Percentiles rank a stretch among this genome's conserved stretches.
Evolutionary conservation across 2,329 filamentous ascomycete species (phyloP).

Genomic region (Diaporthe citri): DNA sequence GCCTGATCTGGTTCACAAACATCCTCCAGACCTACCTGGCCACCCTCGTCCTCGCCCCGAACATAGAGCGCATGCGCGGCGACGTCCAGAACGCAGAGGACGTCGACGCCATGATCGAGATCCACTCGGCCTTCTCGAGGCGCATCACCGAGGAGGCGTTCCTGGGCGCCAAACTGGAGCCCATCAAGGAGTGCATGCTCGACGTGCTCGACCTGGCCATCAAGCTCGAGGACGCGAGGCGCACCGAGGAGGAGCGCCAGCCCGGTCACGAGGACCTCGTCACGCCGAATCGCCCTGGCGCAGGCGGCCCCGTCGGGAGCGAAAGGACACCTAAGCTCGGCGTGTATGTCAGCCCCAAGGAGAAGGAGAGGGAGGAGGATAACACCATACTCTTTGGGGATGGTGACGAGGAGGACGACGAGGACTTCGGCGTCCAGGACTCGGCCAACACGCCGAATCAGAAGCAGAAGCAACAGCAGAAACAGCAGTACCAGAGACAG

Average conservation of each 20-base stretch:
- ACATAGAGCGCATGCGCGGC: constrained; percentile 66
- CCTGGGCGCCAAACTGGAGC: constrained; percentile 74
- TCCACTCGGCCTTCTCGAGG: constrained; percentile 74
- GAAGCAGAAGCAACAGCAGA: constrained; percentile 14
- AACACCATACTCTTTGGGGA: constrained; percentile 42
- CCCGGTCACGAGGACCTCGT: not conserved
- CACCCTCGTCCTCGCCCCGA: constrained; percentile 76
- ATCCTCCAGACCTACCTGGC: constrained; percentile 82
- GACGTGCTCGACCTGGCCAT: constrained; percentile 82
- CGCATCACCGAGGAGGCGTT: constrained; percentile 77
- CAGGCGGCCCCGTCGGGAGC: constrained; percentile 45
- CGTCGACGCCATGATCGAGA: constrained; percentile 83
- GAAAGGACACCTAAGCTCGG: constrained; percentile 37
- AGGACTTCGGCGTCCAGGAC: constrained; percentile 53
- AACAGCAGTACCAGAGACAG: constrained; percentile 45
- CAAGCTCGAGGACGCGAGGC: constrained; percentile 73
- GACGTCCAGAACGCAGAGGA: constrained; percentile 74
- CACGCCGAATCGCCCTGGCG: constrained; percentile 25
- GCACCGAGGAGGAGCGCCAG: constrained; percentile 53
- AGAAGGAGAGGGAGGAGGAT: constrained; percentile 45
- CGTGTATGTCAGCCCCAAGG: constrained; percentile 45
- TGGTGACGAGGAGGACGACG: constrained; percentile 50
- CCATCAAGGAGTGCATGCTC: constrained; percentile 80
- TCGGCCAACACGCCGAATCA: not conserved
- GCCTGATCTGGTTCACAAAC: constrained; percentile 83